Conservation (phyloP, 2,329 filamentous ascomycete genomes). For the Pestalotiopsis sp. region DNA sequence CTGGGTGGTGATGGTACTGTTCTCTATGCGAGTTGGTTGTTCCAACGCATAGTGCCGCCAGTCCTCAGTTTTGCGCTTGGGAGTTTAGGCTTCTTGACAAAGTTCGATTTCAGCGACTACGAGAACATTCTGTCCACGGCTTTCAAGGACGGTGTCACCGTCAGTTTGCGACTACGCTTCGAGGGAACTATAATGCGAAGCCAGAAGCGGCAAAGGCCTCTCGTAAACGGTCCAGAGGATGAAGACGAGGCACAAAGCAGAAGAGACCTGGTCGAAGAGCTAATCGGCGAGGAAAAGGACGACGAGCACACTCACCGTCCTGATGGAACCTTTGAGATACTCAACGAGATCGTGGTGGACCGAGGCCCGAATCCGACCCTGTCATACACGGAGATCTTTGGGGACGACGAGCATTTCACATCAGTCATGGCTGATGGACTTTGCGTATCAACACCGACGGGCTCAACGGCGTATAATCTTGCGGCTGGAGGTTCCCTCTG, state of each 20-base stretch:
- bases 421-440: conserved; percentile 91
- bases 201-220: conserved; percentile 46
- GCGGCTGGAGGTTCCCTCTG: conserved; percentile 94
- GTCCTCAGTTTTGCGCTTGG: conserved; percentile 90
- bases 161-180: conserved; percentile 85
- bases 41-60: conserved; percentile 92
- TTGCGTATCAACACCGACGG: conserved; percentile 92
- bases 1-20: conserved; percentile 97
- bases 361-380: conserved; percentile 93
- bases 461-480: conserved; percentile 93
- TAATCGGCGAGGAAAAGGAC: conserved; percentile 84
- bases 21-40: conserved; percentile 93
- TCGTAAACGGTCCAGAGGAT: conserved; percentile 24
- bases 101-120: conserved; percentile 87
- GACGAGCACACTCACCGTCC: conserved; percentile 84
- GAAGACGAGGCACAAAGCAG: conserved; percentile 42
- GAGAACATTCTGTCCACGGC: conserved; percentile 69
- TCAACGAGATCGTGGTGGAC: conserved; percentile 97
- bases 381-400: conserved; percentile 90
- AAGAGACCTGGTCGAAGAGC: conserved; percentile 82
- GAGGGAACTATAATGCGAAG: conserved; percentile 93
- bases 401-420: conserved; percentile 93
- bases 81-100: conserved; percentile 92
- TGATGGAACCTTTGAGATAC: conserved; percentile 82
- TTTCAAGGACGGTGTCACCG: conserved; percentile 82